phyloP scores from a whole-genome alignment of 1,139 yeast species.

The Candida sojae region DNA sequence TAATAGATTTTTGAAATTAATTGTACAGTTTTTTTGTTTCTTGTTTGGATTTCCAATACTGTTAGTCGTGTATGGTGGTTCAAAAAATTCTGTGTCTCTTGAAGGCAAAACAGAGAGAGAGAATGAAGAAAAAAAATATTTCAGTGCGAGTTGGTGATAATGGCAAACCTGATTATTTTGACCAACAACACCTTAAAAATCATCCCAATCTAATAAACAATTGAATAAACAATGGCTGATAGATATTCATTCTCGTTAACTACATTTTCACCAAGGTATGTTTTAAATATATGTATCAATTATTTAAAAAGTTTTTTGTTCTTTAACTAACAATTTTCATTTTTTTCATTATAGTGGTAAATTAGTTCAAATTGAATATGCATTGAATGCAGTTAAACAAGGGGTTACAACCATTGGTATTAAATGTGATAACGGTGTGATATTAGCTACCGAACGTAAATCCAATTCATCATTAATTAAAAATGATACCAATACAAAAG shows the following conservation, averaged over 20 bases:
- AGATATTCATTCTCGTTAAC: slow-evolving; percentile 96
- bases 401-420: slow-evolving; percentile 98
- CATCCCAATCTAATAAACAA: background rate
- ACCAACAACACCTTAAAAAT: background rate
- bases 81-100: background rate
- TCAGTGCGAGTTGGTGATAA: background rate
- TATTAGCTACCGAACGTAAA: slow-evolving; percentile 94
- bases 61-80: slow-evolving; percentile 2
- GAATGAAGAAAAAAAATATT: background rate
- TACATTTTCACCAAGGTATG: slow-evolving; percentile 93
- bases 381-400: slow-evolving; percentile 94
- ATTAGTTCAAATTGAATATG: slow-evolving; percentile 96
- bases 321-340: slow-evolving; percentile 7
- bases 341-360: slow-evolving; percentile 64
- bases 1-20: background rate
- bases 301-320: background rate
- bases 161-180: background rate
- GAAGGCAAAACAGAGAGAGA: slow-evolving; percentile 4
- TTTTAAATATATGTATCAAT: slow-evolving; percentile 14
- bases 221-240: slow-evolving; percentile 70
- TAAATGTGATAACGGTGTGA: slow-evolving; percentile 95
- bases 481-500: slow-evolving; percentile 73
- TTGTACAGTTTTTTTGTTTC: no score
- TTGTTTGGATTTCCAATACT: background rate
- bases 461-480: slow-evolving; percentile 78